Evolutionary conservation across 208 protist genomes (phyloP).

Genomic region (Trypanosoma caninum): DNA sequence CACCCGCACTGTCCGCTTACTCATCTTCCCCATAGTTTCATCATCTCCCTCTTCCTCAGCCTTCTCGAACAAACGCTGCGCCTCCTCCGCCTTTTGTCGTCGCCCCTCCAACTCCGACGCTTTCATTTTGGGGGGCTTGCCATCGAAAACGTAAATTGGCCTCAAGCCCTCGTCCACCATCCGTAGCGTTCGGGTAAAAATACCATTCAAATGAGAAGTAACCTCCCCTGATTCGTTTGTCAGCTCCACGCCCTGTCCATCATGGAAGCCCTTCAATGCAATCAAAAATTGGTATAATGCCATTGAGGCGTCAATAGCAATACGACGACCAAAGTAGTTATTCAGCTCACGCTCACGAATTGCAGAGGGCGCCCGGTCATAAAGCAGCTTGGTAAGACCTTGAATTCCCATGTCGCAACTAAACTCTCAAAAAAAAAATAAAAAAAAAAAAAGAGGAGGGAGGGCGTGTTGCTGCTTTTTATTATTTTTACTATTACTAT

Average conservation of each 20-base stretch:
- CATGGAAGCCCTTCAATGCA: slow-evolving; percentile 89
- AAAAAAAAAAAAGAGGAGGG: neutral
- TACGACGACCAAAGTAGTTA: slow-evolving; percentile 95
- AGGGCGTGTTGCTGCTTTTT: neutral
- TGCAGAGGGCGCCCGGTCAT: slow-evolving; percentile 88
- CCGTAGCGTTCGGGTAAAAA: slow-evolving; percentile 97
- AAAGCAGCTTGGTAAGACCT: slow-evolving; percentile 95
- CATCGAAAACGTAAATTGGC: slow-evolving; percentile 99
- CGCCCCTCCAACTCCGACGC: slow-evolving; percentile 90
- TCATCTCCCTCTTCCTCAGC: slow-evolving; percentile 86
- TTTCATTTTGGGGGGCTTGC: slow-evolving; percentile 98
- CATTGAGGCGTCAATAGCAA: slow-evolving; percentile 99
- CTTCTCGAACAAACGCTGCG: slow-evolving; percentile 89
- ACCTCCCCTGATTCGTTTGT: slow-evolving; percentile 96
- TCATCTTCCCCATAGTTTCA: slow-evolving; percentile 94
- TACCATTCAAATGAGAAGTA: slow-evolving; percentile 97
- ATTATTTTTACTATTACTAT: neutral
- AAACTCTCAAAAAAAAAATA: neutral
- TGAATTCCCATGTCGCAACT: slow-evolving; percentile 94
- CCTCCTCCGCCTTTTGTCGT: slow-evolving; percentile 90
- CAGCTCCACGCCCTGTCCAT: slow-evolving; percentile 89
- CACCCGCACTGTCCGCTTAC: slow-evolving; percentile 93
- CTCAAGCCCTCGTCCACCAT: slow-evolving; percentile 98
- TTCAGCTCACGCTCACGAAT: slow-evolving; percentile 95
- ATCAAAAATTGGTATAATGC: slow-evolving; percentile 99